Percentiles rank a stretch among this genome's conserved stretches.
These are phyloP conservation scores for Domatiomyces catenatus DNA, from an alignment of 2,329 filamentous ascomycete genomes.

Conservation along the genomic window DNA sequence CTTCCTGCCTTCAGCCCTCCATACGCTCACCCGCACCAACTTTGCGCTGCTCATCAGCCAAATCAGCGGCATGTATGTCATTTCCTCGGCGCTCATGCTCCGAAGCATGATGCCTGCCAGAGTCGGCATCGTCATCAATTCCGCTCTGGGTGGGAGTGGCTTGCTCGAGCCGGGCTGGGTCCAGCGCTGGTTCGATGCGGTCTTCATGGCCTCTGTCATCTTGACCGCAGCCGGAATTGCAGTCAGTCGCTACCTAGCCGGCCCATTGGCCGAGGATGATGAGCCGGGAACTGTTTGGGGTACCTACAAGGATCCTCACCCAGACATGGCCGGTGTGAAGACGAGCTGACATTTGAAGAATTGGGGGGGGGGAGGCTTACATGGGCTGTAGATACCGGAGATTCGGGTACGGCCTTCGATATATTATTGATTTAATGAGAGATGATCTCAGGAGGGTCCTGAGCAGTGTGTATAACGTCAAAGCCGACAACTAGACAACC, in stretches of 20 bases:
- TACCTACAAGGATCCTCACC: background rate
- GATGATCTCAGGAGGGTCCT: no score
- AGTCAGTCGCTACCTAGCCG: slow-evolving; percentile 47
- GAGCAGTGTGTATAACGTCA: no score
- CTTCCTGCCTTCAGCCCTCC: slow-evolving; percentile 52
- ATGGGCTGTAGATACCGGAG: background rate
- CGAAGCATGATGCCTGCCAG: slow-evolving; percentile 64
- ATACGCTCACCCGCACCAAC: slow-evolving; percentile 61
- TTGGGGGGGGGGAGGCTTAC: no score
- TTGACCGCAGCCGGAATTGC: slow-evolving; percentile 58
- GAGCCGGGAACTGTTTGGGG: slow-evolving; percentile 3
- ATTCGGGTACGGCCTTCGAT: no score
- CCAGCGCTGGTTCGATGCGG: slow-evolving; percentile 74
- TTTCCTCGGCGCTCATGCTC: slow-evolving; percentile 61
- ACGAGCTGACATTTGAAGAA: background rate
- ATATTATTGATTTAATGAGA: no score
- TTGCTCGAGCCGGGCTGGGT: slow-evolving; percentile 59
- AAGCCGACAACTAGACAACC: no score
- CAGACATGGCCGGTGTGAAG: background rate
- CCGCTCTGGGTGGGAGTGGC: slow-evolving; percentile 50
- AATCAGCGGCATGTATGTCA: slow-evolving; percentile 71
- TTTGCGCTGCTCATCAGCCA: slow-evolving; percentile 66
- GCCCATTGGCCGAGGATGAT: slow-evolving; percentile 38
- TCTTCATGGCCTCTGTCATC: slow-evolving; percentile 58
- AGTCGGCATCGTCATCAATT: slow-evolving; percentile 60